Evolutionary conservation across 2,329 filamentous ascomycete species (phyloP).

Genomic region (Penicillium sp.): DNA sequence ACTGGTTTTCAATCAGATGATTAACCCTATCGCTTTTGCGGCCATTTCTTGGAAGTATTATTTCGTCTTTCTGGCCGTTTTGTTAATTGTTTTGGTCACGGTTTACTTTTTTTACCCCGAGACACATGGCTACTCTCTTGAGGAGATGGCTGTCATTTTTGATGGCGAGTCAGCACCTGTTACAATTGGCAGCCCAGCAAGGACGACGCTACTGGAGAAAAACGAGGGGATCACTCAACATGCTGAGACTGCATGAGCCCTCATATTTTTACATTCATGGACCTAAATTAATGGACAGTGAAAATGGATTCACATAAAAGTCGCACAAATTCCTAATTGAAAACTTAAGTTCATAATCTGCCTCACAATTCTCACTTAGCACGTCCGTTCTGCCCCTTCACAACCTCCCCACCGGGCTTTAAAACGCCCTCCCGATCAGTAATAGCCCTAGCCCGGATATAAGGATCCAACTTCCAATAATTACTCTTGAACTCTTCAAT

Average conservation of each 20-base stretch:
- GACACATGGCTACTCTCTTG: constrained; percentile 49
- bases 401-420: constrained; percentile 59
- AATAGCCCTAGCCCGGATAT: constrained; percentile 70
- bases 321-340: no score
- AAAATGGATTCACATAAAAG: not conserved
- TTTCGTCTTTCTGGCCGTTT: constrained; percentile 19
- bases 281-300: not conserved
- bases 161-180: constrained; percentile 27
- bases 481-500: constrained; percentile 63
- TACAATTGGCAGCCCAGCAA: not conserved
- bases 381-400: not conserved
- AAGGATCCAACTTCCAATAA: constrained; percentile 87
- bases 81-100: constrained; percentile 28
- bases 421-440: constrained; percentile 79
- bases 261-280: not conserved
- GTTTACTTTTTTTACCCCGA: constrained; percentile 54
- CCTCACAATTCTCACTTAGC: not conserved
- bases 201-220: not conserved
- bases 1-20: constrained; percentile 12
- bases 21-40: constrained; percentile 24
- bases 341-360: not conserved
- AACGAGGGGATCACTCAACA: not conserved
- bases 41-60: constrained; percentile 24
- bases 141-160: constrained; percentile 25
- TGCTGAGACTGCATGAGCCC: not conserved